Percentiles rank a stretch among this genome's conserved stretches.
These are phyloP conservation scores for Candida maesae DNA, from an alignment of 805 yeast genomes.

Conservation along the genomic window DNA sequence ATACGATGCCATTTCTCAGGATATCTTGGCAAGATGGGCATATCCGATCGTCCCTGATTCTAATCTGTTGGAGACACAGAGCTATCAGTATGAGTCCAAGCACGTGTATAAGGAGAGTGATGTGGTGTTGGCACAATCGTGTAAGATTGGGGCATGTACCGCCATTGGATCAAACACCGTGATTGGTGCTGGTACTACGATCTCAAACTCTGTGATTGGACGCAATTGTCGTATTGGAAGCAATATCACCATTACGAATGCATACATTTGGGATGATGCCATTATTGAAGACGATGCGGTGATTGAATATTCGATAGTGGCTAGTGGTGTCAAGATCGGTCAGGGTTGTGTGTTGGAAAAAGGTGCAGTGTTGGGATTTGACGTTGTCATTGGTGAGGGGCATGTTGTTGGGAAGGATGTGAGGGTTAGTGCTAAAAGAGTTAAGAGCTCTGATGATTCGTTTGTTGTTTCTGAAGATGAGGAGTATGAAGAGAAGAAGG, in stretches of 20 bases:
- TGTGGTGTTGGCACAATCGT: constrained; percentile 91
- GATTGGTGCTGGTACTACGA: constrained; percentile 69
- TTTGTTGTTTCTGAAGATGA: no score
- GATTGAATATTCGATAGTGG: constrained; percentile 66
- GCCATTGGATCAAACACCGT: constrained; percentile 75
- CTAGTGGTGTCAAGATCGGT: constrained; percentile 56
- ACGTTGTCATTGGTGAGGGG: constrained; percentile 59
- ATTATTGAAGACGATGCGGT: constrained; percentile 60
- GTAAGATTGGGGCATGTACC: constrained; percentile 75
- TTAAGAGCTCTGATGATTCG: constrained; percentile 23
- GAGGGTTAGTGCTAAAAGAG: constrained; percentile 48
- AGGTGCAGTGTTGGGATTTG: constrained; percentile 79
- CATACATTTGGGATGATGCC: constrained; percentile 87
- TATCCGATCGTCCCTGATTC: constrained; percentile 90
- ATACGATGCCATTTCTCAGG: constrained; percentile 87
- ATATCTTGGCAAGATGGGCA: constrained; percentile 85
- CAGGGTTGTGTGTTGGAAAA: constrained; percentile 48
- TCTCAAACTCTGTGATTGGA: constrained; percentile 77
- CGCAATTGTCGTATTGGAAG: constrained; percentile 81
- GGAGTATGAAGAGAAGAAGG: constrained; percentile 26
- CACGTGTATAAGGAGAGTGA: constrained; percentile 87
- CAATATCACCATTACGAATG: constrained; percentile 63
- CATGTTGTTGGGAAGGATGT: constrained; percentile 46
- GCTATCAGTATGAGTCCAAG: constrained; percentile 75
- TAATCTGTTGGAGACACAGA: constrained; percentile 65